Base-by-base conservation (phyloP, 257 asterid species). In the Plantago ovata region DNA sequence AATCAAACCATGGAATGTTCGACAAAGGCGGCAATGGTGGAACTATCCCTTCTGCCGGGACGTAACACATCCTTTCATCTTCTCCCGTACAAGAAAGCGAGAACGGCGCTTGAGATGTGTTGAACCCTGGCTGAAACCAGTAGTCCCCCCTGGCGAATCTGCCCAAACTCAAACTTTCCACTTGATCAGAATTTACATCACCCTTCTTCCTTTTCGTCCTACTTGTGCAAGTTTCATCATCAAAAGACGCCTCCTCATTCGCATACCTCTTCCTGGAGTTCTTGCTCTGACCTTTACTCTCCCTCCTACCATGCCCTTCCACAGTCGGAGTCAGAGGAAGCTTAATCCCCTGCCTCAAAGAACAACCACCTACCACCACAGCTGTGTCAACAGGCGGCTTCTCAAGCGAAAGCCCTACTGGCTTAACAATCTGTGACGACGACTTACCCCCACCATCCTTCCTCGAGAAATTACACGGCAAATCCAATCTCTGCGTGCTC, bases 401-500 rank as follows among this genome's bases (percentile, higher is more conserved):
- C 65, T 87, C 95, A 16, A 86, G 73, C 0, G 95, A 69, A 63
- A 86, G 75, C 20, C 93, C 86, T 1, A 79, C 93, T 0, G 95
- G 95, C 70, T 93, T 83, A n/a, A 81, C 74, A 0, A 90, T 47
- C 38, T 83, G 96, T 2, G 84, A 63, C 56, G 56, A 22, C 1
- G 18, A 12, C 71, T 94, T 66, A 2, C 84, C 46, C 1, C 68
- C 53, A 5, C 66, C 53, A 5, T 89, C 97, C 67, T 93, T 93
- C 3, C 87, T 66, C 0, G 69, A 73, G 61, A 84, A 93, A 69
- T 75, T 70, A 61, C 95, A 73, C 3, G 97, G 97, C 57, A 93
- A 72, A 63, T 93, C 98, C 82, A 93, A 75, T 71, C 98, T 81
- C 13, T 89, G 95, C 42, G 97, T 89, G 89, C 87, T 93, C 98